Conservation (phyloP, 2,329 filamentous ascomycete species). For the Triangularia verruculosa region DNA sequence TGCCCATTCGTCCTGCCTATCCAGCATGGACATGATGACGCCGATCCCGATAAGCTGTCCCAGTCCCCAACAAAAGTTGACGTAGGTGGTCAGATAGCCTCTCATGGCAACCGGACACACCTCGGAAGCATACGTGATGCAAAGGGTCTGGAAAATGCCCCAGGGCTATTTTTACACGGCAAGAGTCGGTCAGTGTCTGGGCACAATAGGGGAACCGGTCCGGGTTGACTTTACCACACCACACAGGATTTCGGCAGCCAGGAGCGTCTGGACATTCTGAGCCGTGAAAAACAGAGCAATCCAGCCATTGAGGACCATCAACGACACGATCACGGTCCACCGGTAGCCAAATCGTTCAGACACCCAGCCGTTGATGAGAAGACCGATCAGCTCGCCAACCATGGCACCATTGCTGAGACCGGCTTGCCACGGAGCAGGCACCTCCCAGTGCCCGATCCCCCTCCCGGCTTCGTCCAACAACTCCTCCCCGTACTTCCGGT, state of each 20-base stretch:
- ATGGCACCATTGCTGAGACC: constrained; percentile 59
- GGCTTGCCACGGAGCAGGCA: constrained; percentile 61
- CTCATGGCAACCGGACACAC: constrained; percentile 71
- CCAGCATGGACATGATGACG: constrained; percentile 67
- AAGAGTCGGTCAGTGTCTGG: constrained; percentile 10
- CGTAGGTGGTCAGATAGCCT: constrained; percentile 69
- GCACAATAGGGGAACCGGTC: neutral
- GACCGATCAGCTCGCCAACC: constrained; percentile 63
- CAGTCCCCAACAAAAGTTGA: constrained; percentile 77
- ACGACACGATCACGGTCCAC: constrained; percentile 59
- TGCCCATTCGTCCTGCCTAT: constrained; percentile 61
- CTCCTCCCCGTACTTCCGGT: constrained; percentile 53
- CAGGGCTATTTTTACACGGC: constrained; percentile 33
- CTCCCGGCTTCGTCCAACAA: too few relatives aligned
- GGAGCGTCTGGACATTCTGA: constrained; percentile 54
- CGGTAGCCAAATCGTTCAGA: constrained; percentile 68
- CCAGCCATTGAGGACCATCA: constrained; percentile 53
- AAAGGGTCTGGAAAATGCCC: constrained; percentile 47
- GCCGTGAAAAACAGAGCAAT: constrained; percentile 65
- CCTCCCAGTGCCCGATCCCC: constrained; percentile 51
- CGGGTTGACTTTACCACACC: constrained; percentile 40
- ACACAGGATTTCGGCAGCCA: constrained; percentile 61
- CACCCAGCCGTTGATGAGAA: constrained; percentile 63
- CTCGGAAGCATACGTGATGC: constrained; percentile 66
- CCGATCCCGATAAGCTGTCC: constrained; percentile 71